These are phyloP conservation scores for Monilinia fructigena DNA, from an alignment of 2,329 filamentous ascomycete genomes.

Conservation along the genomic window DNA sequence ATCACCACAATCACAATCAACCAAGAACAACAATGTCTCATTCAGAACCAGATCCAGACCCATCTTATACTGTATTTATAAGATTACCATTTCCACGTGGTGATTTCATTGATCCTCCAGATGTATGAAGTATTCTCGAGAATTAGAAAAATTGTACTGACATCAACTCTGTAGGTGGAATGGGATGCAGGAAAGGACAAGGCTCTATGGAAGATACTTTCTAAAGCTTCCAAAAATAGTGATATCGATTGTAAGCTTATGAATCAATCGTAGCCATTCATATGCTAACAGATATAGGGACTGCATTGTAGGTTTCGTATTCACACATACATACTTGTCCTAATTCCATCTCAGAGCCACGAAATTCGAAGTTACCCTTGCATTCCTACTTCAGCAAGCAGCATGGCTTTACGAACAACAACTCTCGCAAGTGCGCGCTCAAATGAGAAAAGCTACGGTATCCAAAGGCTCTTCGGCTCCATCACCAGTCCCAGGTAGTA, in stretches of 20 bases:
- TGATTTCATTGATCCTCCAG: slow-evolving; percentile 85
- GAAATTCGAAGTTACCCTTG: slow-evolving; percentile 78
- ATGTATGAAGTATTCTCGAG: slow-evolving; percentile 52
- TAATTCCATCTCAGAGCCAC: slow-evolving; percentile 54
- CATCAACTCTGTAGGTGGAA: slow-evolving; percentile 58
- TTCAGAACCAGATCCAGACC: slow-evolving; percentile 29
- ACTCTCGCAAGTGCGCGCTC: slow-evolving; percentile 82
- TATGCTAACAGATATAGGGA: slow-evolving; percentile 55
- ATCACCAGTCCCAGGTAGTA: slow-evolving; percentile 56
- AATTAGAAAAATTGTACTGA: slow-evolving; percentile 22
- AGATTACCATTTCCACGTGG: slow-evolving; percentile 85
- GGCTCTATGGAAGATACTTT: slow-evolving; percentile 85
- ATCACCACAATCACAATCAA: slow-evolving; percentile 11
- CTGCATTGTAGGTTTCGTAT: slow-evolving; percentile 62
- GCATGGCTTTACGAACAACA: slow-evolving; percentile 92
- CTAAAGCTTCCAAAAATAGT: slow-evolving; percentile 71
- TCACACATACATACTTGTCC: not conserved
- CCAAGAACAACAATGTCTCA: slow-evolving; percentile 32
- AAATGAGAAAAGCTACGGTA: slow-evolving; percentile 75
- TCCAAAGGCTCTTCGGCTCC: slow-evolving; percentile 55
- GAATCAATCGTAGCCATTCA: not conserved
- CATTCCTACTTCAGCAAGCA: slow-evolving; percentile 89
- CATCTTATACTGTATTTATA: slow-evolving; percentile 69
- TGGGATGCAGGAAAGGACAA: slow-evolving; percentile 89
- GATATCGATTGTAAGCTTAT: slow-evolving; percentile 76